phyloP scores from a whole-genome alignment of 148 eudicot genomes.

The Camellia lanceoleosa region DNA sequence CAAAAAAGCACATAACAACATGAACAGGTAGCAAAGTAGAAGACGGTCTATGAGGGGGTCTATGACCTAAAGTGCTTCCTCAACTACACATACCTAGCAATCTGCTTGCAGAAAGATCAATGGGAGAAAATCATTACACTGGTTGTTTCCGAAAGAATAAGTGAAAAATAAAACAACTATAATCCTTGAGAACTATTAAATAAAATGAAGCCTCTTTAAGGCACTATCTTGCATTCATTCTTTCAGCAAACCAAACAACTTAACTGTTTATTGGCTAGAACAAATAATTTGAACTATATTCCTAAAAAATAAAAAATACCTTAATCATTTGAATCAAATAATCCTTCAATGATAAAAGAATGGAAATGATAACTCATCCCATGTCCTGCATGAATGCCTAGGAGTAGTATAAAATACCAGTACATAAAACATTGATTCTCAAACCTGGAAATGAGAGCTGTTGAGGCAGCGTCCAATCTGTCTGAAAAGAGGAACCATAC shows the following conservation, averaged over 20 bases:
- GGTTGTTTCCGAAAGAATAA: background rate
- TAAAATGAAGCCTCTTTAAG: background rate
- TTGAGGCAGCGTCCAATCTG: constrained; percentile 49
- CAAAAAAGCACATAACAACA: background rate
- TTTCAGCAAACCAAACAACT: background rate
- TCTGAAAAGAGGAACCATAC: constrained; percentile 54
- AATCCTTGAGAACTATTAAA: too few relatives aligned
- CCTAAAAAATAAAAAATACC: background rate
- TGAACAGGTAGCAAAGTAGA: background rate
- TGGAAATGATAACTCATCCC: background rate
- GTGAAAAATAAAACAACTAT: background rate
- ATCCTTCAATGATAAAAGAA: background rate
- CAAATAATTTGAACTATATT: background rate
- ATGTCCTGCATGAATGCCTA: constrained; percentile 3
- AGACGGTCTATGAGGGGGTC: background rate
- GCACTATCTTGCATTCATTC: background rate
- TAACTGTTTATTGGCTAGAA: background rate
- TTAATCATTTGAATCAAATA: background rate
- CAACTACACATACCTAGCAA: background rate
- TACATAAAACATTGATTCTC: background rate
- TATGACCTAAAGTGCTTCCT: background rate
- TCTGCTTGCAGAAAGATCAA: background rate
- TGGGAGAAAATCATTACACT: background rate
- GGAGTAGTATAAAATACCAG: background rate
- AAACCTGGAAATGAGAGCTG: constrained; percentile 57